Evolutionary conservation across 352 stramenopile species (phyloP).

Genomic region (Globisporangium paroecandrum): DNA sequence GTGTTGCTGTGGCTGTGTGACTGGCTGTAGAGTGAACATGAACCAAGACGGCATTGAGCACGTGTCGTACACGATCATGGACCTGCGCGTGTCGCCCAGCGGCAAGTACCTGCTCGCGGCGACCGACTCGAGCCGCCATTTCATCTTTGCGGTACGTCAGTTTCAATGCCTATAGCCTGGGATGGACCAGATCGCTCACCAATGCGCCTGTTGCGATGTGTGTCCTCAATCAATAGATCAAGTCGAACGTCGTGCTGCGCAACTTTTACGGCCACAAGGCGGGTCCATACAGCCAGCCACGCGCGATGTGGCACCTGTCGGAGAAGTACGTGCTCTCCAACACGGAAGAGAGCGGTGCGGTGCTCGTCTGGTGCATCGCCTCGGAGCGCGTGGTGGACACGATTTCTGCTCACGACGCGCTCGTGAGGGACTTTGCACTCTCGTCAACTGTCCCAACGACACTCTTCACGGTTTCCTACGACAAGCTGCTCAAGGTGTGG

Average conservation of each 20-base stretch:
- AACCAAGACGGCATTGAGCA: slow-evolving; percentile 84
- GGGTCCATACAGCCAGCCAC: slow-evolving; percentile 76
- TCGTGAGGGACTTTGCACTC: slow-evolving; percentile 48
- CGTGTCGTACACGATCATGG: slow-evolving; percentile 87
- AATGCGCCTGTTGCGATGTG: slow-evolving; percentile 3
- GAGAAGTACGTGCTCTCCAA: slow-evolving; percentile 86
- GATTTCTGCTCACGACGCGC: slow-evolving; percentile 61
- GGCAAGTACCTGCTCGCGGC: slow-evolving; percentile 77
- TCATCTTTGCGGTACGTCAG: slow-evolving; percentile 61
- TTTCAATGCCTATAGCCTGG: not conserved
- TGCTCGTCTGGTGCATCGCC: slow-evolving; percentile 76
- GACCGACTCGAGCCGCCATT: slow-evolving; percentile 79
- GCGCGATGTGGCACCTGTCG: slow-evolving; percentile 68
- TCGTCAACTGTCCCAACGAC: slow-evolving; percentile 7
- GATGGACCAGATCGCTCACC: not conserved
- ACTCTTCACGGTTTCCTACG: slow-evolving; percentile 75
- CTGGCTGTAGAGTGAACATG: slow-evolving; percentile 69
- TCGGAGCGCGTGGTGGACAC: slow-evolving; percentile 74
- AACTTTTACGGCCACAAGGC: slow-evolving; percentile 86
- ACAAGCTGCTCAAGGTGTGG: slow-evolving; percentile 78
- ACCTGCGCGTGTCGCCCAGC: slow-evolving; percentile 65
- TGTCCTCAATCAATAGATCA: slow-evolving; percentile 31
- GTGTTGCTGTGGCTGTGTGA: not conserved
- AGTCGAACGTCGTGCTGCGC: slow-evolving; percentile 58
- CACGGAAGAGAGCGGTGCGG: slow-evolving; percentile 55